These are phyloP conservation scores for Daldinia grandis DNA, from an alignment of 495 filamentous ascomycete species.

Conservation along the genomic window DNA sequence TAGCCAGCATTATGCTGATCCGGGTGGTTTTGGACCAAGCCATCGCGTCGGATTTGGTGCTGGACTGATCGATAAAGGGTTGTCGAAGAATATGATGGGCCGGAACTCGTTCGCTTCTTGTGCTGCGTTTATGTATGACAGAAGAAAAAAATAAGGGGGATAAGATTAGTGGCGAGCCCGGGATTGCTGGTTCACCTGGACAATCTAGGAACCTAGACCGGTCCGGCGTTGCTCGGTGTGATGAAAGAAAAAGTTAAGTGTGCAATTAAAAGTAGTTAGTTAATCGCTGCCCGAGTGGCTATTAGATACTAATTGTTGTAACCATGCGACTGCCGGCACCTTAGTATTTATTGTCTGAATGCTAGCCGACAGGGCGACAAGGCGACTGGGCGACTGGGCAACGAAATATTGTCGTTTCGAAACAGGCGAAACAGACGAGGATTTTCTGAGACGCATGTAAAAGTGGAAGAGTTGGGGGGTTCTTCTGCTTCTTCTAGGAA, in stretches of 20 bases:
- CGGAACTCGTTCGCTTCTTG: slow-evolving; percentile 2
- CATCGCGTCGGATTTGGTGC: slow-evolving; percentile 61
- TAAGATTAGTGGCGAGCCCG: slow-evolving; percentile 24
- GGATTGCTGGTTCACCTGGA: not conserved
- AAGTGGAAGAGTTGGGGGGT: not conserved
- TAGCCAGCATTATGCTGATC: slow-evolving; percentile 90
- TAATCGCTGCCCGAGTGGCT: slow-evolving; percentile 2
- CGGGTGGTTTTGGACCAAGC: slow-evolving; percentile 90
- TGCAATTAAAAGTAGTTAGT: slow-evolving; percentile 12
- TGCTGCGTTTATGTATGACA: not conserved
- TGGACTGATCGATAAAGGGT: slow-evolving; percentile 5
- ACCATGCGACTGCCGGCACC: slow-evolving; percentile 13
- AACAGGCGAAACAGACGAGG: not conserved
- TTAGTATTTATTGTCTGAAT: slow-evolving; percentile 1
- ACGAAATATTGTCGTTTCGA: not conserved
- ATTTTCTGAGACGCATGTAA: slow-evolving; percentile 3
- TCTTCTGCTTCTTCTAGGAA: not conserved
- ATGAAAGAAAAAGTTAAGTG: slow-evolving; percentile 8
- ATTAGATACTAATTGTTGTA: slow-evolving; percentile 10
- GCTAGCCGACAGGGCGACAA: not conserved
- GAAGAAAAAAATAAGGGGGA: not conserved
- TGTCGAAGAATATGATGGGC: not conserved
- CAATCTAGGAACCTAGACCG: not conserved
- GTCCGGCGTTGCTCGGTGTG: slow-evolving; percentile 8
- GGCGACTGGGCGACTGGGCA: not conserved